phyloP scores from a whole-genome alignment of 1,139 yeast species.

The Hansenula sp. region DNA sequence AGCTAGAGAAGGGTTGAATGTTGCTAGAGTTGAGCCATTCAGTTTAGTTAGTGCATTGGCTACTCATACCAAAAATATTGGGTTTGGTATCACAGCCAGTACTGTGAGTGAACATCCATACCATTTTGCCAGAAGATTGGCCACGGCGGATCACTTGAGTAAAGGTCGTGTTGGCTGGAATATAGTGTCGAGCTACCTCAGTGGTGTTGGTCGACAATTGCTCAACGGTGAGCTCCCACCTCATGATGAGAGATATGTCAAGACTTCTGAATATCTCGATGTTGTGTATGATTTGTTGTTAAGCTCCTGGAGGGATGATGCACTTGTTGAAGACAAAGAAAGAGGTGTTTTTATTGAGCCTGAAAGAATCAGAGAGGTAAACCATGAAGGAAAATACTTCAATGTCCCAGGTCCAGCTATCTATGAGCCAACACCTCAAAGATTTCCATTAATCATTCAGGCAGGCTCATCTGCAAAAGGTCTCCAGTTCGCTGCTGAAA shows the following conservation, averaged over 20 bases:
- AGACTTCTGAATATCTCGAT: slow-evolving; percentile 35
- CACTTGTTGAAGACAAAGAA: slow-evolving; percentile 28
- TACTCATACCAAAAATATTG: slow-evolving; percentile 31
- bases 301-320: slow-evolving; percentile 40
- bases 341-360: slow-evolving; percentile 26
- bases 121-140: slow-evolving; percentile 35
- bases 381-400: slow-evolving; percentile 33
- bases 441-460: slow-evolving; percentile 39
- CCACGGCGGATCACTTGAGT: slow-evolving; percentile 35
- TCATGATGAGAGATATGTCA: slow-evolving; percentile 34
- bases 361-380: slow-evolving; percentile 18
- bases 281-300: slow-evolving; percentile 34
- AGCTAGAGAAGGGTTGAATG: slow-evolving; percentile 33
- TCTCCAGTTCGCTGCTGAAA: slow-evolving; percentile 37
- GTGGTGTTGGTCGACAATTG: slow-evolving; percentile 35
- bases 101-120: slow-evolving; percentile 38
- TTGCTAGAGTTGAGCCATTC: slow-evolving; percentile 31
- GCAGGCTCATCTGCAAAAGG: slow-evolving; percentile 42
- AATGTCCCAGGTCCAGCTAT: slow-evolving; percentile 37
- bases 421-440: slow-evolving; percentile 36
- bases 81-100: slow-evolving; percentile 35
- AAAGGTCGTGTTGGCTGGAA: slow-evolving; percentile 41
- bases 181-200: slow-evolving; percentile 36
- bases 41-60: slow-evolving; percentile 35
- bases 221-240: slow-evolving; percentile 33